Conservation (phyloP, 1,284 basidiomycete genomes). For the Marasmius tenuissimus region DNA sequence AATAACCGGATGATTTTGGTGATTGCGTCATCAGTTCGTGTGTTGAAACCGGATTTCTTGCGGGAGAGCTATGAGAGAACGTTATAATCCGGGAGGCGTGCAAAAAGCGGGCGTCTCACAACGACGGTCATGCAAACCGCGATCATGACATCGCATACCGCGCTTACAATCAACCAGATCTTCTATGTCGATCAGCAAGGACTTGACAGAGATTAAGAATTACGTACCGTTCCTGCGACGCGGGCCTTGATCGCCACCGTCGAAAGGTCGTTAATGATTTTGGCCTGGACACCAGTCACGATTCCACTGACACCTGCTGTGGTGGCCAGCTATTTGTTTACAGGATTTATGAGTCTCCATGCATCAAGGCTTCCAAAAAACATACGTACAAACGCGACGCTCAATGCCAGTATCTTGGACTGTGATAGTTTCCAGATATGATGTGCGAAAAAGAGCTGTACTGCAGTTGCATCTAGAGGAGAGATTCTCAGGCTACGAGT, state of each 20-base stretch:
- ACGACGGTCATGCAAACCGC: not conserved
- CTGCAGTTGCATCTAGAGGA: not conserved
- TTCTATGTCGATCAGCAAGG: not conserved
- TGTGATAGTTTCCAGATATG: slow-evolving; percentile 21
- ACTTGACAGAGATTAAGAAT: not conserved
- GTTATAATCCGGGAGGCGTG: not conserved
- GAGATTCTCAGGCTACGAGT: not conserved
- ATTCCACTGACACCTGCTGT: not conserved
- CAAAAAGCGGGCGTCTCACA: not conserved
- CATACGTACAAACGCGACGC: not conserved
- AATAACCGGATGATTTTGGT: not conserved
- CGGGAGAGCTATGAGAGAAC: not conserved
- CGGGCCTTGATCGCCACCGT: not conserved
- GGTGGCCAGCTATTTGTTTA: not conserved
- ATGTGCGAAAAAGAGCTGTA: slow-evolving; percentile 19
- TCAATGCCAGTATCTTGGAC: slow-evolving; percentile 11
- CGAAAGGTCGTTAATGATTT: not conserved
- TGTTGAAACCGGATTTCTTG: not conserved
- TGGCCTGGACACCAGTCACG: not conserved
- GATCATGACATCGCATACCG: not conserved
- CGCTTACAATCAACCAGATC: not conserved
- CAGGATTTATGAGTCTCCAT: too few species aligned
- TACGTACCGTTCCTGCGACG: not conserved
- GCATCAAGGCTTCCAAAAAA: too few species aligned
- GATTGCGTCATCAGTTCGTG: not conserved